Base-by-base conservation (phyloP, 371 early-diverging fungal genomes). In the Astathelohania contejeani region DNA sequence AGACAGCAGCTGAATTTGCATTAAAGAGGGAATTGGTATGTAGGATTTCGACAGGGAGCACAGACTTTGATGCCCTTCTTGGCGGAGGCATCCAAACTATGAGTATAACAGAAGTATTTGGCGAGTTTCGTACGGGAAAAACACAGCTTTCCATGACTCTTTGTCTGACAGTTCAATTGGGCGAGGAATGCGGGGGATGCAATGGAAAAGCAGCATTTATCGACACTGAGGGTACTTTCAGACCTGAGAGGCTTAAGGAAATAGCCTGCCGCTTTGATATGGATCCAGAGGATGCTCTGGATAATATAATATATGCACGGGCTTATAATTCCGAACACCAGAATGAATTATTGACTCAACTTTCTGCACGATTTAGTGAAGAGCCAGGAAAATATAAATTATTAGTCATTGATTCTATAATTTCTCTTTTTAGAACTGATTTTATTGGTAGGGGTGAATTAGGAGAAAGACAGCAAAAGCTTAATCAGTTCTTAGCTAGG, bases 401-500 rank as follows among this genome's bases (percentile, higher is more conserved):
- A n/a, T 50, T 84, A 48, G 79, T 83, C 16, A 76, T 85, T 16
- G 86, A 85, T 70, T 80, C 80, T 3, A 80, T 84, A 56, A 86
- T 83, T 62, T 79, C 79, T 7, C 74, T 79, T 38, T 89, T 79
- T 61, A 76, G 83, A 14, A 83, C 81, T 16, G 86, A 84, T 65
- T 85, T 79, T 58, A 72, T 75, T 19, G 85, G 85, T 14, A 76
- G 85, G 20, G 88, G 88, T 12, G 89, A 88, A 67, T 74, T 89
- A 12, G 81, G 84, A 4, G 89, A 87, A 55, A 73, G 89, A 20
- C 89, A 89, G 66, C 87, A 86, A 63, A 84, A 85, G 53, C 66
- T 88, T 16, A 83, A 83, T 44, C 74, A 74, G 27, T 82, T 87
- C 81, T 67, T 88, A 22, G 76, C 79, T 35, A 77, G 80, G n/a